A percentile compares a stretch with the other conserved stretches of the same genome.
These are phyloP conservation scores for Paramarasmius palmivorus DNA, from an alignment of 1,284 basidiomycete genomes.

Conservation along the genomic window DNA sequence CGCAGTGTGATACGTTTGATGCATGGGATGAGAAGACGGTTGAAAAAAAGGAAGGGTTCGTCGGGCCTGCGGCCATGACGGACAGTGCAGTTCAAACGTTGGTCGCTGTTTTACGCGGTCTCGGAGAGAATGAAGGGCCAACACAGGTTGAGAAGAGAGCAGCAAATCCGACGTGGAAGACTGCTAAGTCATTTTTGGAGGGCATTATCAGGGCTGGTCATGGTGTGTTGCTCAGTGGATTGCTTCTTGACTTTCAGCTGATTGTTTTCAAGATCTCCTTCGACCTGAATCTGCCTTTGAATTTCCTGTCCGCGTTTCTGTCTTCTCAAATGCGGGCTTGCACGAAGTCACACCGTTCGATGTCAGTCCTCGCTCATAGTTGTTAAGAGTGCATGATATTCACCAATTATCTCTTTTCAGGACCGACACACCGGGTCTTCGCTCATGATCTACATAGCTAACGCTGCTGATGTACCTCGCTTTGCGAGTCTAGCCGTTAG, in stretches of 20 bases:
- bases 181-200: slow-evolving; percentile 42
- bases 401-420: slow-evolving; percentile 16
- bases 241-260: slow-evolving; percentile 5
- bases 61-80: slow-evolving; percentile 39
- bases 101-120: slow-evolving; percentile 35
- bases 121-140: slow-evolving; percentile 29
- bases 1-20: slow-evolving; percentile 54
- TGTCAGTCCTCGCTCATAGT: not conserved
- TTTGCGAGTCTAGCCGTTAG: slow-evolving; percentile 48
- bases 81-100: slow-evolving; percentile 34
- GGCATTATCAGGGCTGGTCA: slow-evolving; percentile 43
- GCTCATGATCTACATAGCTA: slow-evolving; percentile 36
- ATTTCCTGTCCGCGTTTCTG: slow-evolving; percentile 33
- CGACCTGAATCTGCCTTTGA: slow-evolving; percentile 29
- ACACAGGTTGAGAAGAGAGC: slow-evolving; percentile 26
- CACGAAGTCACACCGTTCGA: not conserved
- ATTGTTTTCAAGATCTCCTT: slow-evolving; percentile 34
- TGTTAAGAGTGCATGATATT: not conserved
- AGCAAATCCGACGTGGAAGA: slow-evolving; percentile 39
- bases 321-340: slow-evolving; percentile 24
- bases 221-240: slow-evolving; percentile 34
- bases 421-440: slow-evolving; percentile 22
- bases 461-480: slow-evolving; percentile 38
- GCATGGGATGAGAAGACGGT: slow-evolving; percentile 52
- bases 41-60: slow-evolving; percentile 32